Conservation (phyloP, 306 rosid genomes). For the Inga oerstediana region DNA sequence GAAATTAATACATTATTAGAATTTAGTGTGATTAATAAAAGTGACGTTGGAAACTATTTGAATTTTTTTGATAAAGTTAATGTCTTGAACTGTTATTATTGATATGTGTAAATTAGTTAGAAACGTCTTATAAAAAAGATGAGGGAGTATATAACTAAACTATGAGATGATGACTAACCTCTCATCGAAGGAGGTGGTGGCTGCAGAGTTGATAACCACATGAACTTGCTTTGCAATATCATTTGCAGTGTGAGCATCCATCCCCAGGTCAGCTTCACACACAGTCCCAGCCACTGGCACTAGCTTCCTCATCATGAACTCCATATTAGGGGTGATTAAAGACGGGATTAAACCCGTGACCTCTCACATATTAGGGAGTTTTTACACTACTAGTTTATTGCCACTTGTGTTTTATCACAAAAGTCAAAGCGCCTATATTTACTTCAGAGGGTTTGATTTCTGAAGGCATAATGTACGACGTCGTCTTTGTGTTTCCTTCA, state of each 20-base stretch:
- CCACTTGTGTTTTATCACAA: no score
- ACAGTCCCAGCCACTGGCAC: slow-evolving; percentile 57
- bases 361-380: no score
- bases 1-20: no score
- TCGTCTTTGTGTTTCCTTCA: neutral
- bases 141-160: neutral
- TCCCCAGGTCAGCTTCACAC: slow-evolving; percentile 49
- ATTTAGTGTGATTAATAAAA: no score
- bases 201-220: slow-evolving; percentile 57
- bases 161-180: slow-evolving; percentile 29
- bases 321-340: neutral
- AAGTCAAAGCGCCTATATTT: neutral
- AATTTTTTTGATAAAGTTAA: no score
- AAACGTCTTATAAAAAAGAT: no score
- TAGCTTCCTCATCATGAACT: slow-evolving; percentile 54
- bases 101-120: no score
- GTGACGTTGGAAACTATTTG: no score
- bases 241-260: slow-evolving; percentile 35
- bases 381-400: no score
- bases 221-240: slow-evolving; percentile 46
- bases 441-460: slow-evolving; percentile 35
- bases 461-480: neutral
- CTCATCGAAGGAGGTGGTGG: slow-evolving; percentile 59
- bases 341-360: no score
- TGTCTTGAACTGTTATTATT: no score